Evolutionary conservation across 306 rosid genomes (phyloP), one percentile per base, ranked within the genome.

Genomic region (Clitoria ternatea): DNA sequence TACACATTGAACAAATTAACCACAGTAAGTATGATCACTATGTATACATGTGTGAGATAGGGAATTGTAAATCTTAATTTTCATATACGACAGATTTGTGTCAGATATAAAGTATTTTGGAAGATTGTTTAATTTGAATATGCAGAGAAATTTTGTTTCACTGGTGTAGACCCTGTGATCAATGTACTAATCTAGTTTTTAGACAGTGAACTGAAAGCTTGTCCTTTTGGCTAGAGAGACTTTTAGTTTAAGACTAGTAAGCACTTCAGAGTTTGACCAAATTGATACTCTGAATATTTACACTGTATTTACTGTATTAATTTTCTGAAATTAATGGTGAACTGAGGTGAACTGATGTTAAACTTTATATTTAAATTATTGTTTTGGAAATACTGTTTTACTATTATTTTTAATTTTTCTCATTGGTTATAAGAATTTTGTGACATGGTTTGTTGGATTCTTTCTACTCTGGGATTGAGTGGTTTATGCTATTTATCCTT

Each of bases 1-100:
- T 85, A 90, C 57, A 92, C 96, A 19, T 74, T 92, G 87, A 92
- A 92, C 84, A 89, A 81, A 78, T 77, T 92, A 83, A 84, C 92
- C 52, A 86, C 96, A 24, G 98, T 89, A 83, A 57, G 92, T 66
- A 15, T 54, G 33, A 1, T 47, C 19, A 52, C 6, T 18, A 3
- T 2, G 20, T 42, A 15, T n/a, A 7, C 19, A 4, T 48, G 49
- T 9, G 19, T 53, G 69, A 14, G 35, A 65, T 26, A 56, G 53
- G 27, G 15, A 35, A 43, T 35, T 49, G 60, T 24, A 15, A 67
- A 52, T 71, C 61, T 32, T 68, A 61, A 5, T 33, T 40, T 15
- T 18, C 3, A 2, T 22, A 49, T 14, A 39, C 22, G 55, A 40
- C 4, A 20, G 44, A 70, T 30, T 20, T 30, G 26, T 49, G 43